Evolutionary conservation across 148 eudicot genomes (phyloP).

Genomic region (Diospyros lotus): DNA sequence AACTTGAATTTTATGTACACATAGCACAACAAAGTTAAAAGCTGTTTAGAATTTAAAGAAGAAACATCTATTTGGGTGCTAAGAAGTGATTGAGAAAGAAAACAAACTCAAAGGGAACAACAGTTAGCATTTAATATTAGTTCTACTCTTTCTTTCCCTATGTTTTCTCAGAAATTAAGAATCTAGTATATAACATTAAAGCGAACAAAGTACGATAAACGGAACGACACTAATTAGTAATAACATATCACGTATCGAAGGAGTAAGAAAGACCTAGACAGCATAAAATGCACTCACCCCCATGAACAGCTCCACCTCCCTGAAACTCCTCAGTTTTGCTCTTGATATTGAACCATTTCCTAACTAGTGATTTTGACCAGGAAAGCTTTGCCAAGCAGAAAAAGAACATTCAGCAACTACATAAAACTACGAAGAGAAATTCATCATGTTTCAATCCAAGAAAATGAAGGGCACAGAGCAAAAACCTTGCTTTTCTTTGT

Average conservation of each 20-base stretch:
- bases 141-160: background rate
- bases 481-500: slow-evolving; percentile 88
- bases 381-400: slow-evolving; percentile 54
- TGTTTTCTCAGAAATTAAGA: background rate
- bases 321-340: slow-evolving; percentile 63
- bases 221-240: background rate
- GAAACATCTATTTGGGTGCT: background rate
- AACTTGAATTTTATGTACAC: slow-evolving; percentile 1
- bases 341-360: slow-evolving; percentile 88
- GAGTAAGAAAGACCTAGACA: background rate
- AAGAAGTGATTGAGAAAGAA: slow-evolving; percentile 1
- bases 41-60: background rate
- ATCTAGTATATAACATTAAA: too few relatives aligned
- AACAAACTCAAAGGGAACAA: background rate
- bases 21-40: background rate
- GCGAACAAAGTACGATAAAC: background rate
- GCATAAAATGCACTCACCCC: slow-evolving; percentile 36
- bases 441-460: background rate
- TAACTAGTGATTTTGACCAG: slow-evolving; percentile 80
- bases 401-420: slow-evolving; percentile 17
- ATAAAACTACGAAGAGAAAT: slow-evolving; percentile 8
- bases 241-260: background rate
- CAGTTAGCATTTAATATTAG: background rate
- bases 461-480: background rate
- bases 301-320: slow-evolving; percentile 67